These are phyloP conservation scores for Amylostereum chailletii DNA, from an alignment of 1,284 basidiomycete genomes.

Conservation along the genomic window DNA sequence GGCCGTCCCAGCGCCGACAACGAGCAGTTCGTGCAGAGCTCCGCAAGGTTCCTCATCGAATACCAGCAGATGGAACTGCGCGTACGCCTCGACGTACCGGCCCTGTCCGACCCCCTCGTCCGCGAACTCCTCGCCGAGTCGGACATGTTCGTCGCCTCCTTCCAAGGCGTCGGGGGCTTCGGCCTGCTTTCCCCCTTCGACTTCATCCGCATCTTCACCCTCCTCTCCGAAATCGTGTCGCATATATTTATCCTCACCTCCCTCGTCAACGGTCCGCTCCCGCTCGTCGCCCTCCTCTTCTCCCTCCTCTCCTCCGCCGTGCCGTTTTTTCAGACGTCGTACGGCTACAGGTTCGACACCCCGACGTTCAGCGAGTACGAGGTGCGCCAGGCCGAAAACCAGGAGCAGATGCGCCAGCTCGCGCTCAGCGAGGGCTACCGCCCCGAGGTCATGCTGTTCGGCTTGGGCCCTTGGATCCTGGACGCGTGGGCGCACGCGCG, in stretches of 20 bases:
- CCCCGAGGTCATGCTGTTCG: slow-evolving; percentile 73
- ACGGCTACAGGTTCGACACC: slow-evolving; percentile 35
- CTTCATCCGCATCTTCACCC: slow-evolving; percentile 62
- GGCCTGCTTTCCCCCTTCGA: slow-evolving; percentile 70
- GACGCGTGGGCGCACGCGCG: slow-evolving; percentile 62
- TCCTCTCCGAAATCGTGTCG: slow-evolving; percentile 60
- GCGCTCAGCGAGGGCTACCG: slow-evolving; percentile 63
- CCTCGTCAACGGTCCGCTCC: slow-evolving; percentile 50
- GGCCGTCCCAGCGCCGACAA: slow-evolving; percentile 46
- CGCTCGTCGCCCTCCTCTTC: slow-evolving; percentile 49
- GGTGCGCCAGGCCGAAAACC: slow-evolving; percentile 52
- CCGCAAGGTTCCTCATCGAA: slow-evolving; percentile 65
- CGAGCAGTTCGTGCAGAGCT: slow-evolving; percentile 59
- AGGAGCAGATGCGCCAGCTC: slow-evolving; percentile 64
- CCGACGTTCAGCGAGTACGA: slow-evolving; percentile 30
- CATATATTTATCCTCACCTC: slow-evolving; percentile 61
- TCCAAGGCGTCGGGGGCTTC: slow-evolving; percentile 58
- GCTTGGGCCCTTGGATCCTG: slow-evolving; percentile 74
- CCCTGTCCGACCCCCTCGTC: slow-evolving; percentile 59
- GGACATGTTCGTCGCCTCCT: slow-evolving; percentile 69
- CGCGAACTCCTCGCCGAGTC: slow-evolving; percentile 77
- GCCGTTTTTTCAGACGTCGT: slow-evolving; percentile 44
- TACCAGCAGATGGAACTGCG: slow-evolving; percentile 69
- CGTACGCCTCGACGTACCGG: slow-evolving; percentile 69
- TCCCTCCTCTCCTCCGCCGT: slow-evolving; percentile 23